These are phyloP conservation scores for Solioccasus polychromus DNA, from an alignment of 768 basidiomycete genomes.

Conservation along the genomic window DNA sequence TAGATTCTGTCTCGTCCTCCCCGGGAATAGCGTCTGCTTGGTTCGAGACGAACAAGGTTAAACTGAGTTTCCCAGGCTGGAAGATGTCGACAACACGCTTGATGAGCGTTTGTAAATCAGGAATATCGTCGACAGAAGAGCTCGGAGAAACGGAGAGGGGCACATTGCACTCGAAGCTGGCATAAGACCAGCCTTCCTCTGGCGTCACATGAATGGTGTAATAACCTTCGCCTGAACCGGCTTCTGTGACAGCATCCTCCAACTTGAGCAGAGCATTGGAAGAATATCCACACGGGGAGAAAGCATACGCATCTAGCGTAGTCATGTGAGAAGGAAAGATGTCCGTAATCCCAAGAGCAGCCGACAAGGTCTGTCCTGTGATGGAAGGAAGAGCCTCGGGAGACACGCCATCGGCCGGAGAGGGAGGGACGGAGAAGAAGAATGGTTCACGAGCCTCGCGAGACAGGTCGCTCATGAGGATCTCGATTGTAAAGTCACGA, in stretches of 20 bases:
- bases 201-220: slow-evolving; percentile 99
- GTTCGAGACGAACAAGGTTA: slow-evolving; percentile 89
- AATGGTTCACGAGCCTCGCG: slow-evolving; percentile 75
- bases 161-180: slow-evolving; percentile 98
- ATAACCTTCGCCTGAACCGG: slow-evolving; percentile 72
- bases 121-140: slow-evolving; percentile 43
- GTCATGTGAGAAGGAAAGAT: slow-evolving; percentile 81
- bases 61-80: slow-evolving; percentile 77
- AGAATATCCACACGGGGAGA: slow-evolving; percentile 94
- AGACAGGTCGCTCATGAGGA: slow-evolving; percentile 92
- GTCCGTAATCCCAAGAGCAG: slow-evolving; percentile 70
- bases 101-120: slow-evolving; percentile 78
- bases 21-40: slow-evolving; percentile 42
- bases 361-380: slow-evolving; percentile 47
- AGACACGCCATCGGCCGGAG: slow-evolving; percentile 53
- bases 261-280: slow-evolving; percentile 85
- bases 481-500: slow-evolving; percentile 95
- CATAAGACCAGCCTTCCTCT: slow-evolving; percentile 97
- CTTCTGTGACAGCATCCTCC: slow-evolving; percentile 33
- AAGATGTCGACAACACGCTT: slow-evolving; percentile 91
- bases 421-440: slow-evolving; percentile 47
- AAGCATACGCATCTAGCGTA: slow-evolving; percentile 88
- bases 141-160: slow-evolving; percentile 45
- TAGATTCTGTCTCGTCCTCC: slow-evolving; percentile 48
- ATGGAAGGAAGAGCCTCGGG: slow-evolving; percentile 28